Percentiles rank a stretch among this genome's conserved stretches.
Conservation (phyloP, 2,329 filamentous ascomycete species). For the Onygena corvina region DNA sequence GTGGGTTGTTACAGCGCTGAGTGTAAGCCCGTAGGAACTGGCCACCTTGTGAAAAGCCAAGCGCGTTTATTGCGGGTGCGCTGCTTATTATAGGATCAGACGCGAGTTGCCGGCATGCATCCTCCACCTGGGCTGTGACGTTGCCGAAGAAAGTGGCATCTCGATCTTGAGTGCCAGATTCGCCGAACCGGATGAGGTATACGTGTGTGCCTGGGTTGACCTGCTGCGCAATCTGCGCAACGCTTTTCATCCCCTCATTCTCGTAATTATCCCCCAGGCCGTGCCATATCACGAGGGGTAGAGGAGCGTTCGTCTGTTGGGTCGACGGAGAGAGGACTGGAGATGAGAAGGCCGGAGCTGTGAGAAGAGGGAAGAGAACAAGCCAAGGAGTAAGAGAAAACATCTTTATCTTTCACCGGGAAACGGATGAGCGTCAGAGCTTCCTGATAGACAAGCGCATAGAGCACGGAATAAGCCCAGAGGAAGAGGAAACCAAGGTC, state of each 20-base stretch:
- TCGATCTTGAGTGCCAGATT: conserved; percentile 56
- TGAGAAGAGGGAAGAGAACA: conserved; percentile 3
- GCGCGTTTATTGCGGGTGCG: conserved; percentile 71
- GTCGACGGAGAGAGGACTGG: conserved; percentile 3
- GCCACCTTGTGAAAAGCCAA: conserved; percentile 92
- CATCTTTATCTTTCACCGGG: not conserved
- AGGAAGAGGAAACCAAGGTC: too few species aligned
- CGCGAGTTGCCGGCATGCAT: conserved; percentile 67
- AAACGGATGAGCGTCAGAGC: not conserved
- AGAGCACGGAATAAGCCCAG: not conserved
- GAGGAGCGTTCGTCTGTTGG: conserved; percentile 34
- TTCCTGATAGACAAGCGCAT: not conserved
- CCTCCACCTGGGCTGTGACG: conserved; percentile 61
- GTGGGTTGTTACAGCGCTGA: conserved; percentile 69
- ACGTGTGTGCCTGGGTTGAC: conserved; percentile 74
- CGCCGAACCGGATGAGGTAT: conserved; percentile 62
- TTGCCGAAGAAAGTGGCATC: conserved; percentile 85
- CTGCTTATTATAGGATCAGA: conserved; percentile 66
- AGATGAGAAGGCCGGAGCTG: not conserved
- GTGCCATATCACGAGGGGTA: conserved; percentile 93
- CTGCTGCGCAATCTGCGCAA: conserved; percentile 59
- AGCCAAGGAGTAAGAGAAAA: not conserved
- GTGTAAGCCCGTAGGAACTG: conserved; percentile 89
- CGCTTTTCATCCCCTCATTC: conserved; percentile 57
- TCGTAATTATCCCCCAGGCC: conserved; percentile 58